These are phyloP conservation scores for Lachnellula hyalina DNA, from an alignment of 2,329 filamentous ascomycete species.

Conservation along the genomic window DNA sequence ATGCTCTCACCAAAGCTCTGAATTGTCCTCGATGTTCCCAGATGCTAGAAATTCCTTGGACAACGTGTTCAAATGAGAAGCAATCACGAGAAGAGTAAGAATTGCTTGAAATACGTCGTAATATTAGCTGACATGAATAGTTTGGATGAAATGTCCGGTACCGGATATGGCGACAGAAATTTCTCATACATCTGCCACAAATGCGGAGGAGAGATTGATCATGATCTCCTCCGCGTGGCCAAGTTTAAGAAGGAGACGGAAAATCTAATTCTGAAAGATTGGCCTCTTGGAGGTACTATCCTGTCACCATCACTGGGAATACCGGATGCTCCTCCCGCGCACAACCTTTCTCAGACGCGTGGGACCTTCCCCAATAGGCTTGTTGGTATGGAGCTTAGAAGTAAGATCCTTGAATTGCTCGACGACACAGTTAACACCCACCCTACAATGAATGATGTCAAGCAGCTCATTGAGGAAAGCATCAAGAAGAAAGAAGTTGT, in stretches of 20 bases:
- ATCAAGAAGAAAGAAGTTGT: constrained; percentile 37
- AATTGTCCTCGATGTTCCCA: constrained; percentile 50
- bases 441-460: constrained; percentile 47
- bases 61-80: constrained; percentile 40
- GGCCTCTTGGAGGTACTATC: constrained; percentile 64
- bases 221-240: constrained; percentile 53
- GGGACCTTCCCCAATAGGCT: constrained; percentile 55
- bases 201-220: constrained; percentile 48
- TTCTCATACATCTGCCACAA: constrained; percentile 45
- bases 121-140: constrained; percentile 11
- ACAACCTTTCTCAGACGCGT: constrained; percentile 10
- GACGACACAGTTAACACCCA: constrained; percentile 25
- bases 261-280: constrained; percentile 39
- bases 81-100: constrained; percentile 32
- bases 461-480: constrained; percentile 42
- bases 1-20: constrained; percentile 43
- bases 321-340: constrained; percentile 35
- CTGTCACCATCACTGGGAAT: constrained; percentile 49
- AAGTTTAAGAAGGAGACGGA: constrained; percentile 57
- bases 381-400: constrained; percentile 42
- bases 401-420: constrained; percentile 38
- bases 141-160: constrained; percentile 35
- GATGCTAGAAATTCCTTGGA: constrained; percentile 51
- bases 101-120: constrained; percentile 8
- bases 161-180: constrained; percentile 55